Evolutionary conservation across 2,329 filamentous ascomycete genomes (phyloP).

Genomic region (Botrytis byssoidea): DNA sequence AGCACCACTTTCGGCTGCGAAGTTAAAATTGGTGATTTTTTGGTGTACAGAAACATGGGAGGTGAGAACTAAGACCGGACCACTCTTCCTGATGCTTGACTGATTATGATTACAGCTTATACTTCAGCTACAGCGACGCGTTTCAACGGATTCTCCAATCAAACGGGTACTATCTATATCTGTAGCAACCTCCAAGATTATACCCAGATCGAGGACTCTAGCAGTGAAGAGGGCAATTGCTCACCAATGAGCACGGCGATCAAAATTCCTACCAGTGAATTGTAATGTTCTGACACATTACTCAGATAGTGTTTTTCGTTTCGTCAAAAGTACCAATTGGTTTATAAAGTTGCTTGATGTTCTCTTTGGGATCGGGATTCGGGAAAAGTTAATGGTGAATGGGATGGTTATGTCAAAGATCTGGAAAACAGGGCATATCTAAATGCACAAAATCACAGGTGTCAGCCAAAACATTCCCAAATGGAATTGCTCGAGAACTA

Average conservation of each 20-base stretch:
- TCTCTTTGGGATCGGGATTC: neutral
- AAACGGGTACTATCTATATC: neutral
- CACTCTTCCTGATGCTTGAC: neutral
- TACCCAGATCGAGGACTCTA: neutral
- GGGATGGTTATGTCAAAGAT: neutral
- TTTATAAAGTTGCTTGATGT: neutral
- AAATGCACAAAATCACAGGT: neutral
- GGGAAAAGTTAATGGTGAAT: neutral
- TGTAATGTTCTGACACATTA: neutral
- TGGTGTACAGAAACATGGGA: conserved; percentile 1
- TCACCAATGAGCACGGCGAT: neutral
- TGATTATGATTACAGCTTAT: neutral
- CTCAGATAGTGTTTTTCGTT: neutral
- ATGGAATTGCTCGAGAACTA: neutral
- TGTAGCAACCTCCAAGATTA: neutral
- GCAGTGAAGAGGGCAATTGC: neutral
- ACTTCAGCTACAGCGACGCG: conserved; percentile 6
- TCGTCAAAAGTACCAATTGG: neutral
- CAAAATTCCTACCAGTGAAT: neutral
- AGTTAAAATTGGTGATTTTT: neutral
- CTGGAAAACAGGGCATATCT: neutral
- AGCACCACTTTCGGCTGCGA: neutral
- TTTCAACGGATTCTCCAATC: neutral
- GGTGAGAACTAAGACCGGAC: neutral
- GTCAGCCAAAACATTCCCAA: neutral